Conservation (phyloP, 164 flowering plant genomes). For the Stephania cephalantha region DNA sequence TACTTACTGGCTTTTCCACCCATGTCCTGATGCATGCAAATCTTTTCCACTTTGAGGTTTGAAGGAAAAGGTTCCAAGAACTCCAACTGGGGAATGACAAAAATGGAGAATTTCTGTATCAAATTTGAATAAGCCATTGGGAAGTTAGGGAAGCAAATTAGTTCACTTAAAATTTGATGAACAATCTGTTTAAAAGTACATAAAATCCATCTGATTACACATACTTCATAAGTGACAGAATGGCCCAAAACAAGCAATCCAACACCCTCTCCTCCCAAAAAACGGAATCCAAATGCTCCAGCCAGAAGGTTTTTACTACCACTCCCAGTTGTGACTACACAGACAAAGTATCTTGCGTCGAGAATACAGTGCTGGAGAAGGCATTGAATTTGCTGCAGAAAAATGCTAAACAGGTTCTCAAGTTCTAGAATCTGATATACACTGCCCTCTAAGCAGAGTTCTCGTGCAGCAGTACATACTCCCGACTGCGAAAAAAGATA, state of each 20-base stretch:
- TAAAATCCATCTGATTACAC: background rate
- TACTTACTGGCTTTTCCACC: too few species aligned
- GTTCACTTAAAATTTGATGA: background rate
- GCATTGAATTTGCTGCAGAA: background rate
- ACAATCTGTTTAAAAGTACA: background rate
- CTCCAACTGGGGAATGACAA: background rate
- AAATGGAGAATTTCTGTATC: background rate
- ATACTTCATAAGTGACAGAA: background rate
- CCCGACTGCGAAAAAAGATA: conserved; percentile 59
- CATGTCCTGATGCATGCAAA: too few species aligned
- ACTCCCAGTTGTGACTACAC: background rate
- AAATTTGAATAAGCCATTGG: background rate
- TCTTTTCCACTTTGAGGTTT: too few species aligned
- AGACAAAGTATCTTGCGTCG: background rate
- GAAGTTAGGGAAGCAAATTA: background rate
- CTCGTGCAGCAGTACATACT: conserved; percentile 44
- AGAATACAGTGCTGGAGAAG: background rate
- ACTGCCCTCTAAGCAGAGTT: conserved; percentile 16
- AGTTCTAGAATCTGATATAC: background rate
- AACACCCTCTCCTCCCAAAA: background rate
- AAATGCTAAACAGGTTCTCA: background rate
- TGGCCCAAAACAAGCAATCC: conserved; percentile 1
- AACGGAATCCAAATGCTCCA: background rate
- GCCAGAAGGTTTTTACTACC: background rate
- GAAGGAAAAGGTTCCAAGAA: too few species aligned